Percentiles rank a stretch among this genome's conserved stretches.
Evolutionary conservation across 495 filamentous ascomycete genomes (phyloP).

Genomic region (Aspergillus nidulans): DNA sequence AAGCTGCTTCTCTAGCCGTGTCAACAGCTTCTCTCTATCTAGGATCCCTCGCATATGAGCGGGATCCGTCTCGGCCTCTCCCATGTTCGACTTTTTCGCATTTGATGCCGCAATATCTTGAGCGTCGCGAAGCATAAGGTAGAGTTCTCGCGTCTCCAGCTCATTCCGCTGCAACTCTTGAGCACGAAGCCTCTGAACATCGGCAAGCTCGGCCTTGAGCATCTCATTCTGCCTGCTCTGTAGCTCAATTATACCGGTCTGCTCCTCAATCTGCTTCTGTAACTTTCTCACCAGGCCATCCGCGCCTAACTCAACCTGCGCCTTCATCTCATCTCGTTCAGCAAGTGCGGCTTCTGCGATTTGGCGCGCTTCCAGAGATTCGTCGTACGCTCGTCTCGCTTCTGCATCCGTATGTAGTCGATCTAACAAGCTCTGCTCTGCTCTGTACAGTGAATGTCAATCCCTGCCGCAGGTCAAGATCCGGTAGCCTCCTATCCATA

Average conservation of each 20-base stretch:
- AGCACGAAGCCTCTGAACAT: constrained; percentile 77
- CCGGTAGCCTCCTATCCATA: constrained; percentile 92
- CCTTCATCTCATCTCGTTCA: constrained; percentile 92
- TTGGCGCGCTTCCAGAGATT: constrained; percentile 81
- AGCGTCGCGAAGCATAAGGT: constrained; percentile 96
- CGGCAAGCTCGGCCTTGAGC: constrained; percentile 82
- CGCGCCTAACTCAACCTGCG: constrained; percentile 88
- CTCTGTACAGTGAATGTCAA: constrained; percentile 96
- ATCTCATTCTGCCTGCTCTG: constrained; percentile 80
- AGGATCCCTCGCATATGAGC: constrained; percentile 86
- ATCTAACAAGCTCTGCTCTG: constrained; percentile 87
- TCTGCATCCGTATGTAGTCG: constrained; percentile 95
- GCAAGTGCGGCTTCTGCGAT: constrained; percentile 93
- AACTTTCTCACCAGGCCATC: constrained; percentile 91
- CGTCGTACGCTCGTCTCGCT: constrained; percentile 84
- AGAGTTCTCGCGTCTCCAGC: constrained; percentile 90
- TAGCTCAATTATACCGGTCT: constrained; percentile 82
- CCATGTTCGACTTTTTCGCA: constrained; percentile 64
- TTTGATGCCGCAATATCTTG: constrained; percentile 90
- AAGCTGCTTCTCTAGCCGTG: constrained; percentile 85
- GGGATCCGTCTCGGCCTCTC: constrained; percentile 59
- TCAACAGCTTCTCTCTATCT: constrained; percentile 87
- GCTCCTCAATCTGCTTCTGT: constrained; percentile 89
- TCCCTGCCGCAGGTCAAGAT: constrained; percentile 96
- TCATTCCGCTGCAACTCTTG: constrained; percentile 94